A percentile compares a stretch with the other conserved stretches of the same genome.
Conservation (phyloP, 441 rosid genomes). For the Isatis lusitanica region DNA sequence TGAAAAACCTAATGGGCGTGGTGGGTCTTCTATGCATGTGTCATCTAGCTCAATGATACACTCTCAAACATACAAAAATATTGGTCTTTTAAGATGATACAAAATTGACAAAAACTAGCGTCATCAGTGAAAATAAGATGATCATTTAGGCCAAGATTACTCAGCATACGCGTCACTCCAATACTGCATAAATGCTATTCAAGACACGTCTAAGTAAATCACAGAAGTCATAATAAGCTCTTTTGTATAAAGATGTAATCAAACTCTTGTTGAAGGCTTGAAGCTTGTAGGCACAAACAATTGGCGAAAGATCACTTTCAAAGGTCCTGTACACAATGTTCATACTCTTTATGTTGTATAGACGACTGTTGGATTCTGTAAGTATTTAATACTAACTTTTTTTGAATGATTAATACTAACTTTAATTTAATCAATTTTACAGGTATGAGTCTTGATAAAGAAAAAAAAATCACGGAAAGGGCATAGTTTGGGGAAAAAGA, state of each 20-base stretch:
- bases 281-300: not conserved
- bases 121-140: not conserved
- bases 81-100: not conserved
- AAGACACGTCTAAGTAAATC: not conserved
- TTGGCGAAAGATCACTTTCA: not conserved
- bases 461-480: not conserved
- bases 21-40: not conserved
- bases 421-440: no score
- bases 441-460: no score
- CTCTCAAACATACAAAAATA: not conserved
- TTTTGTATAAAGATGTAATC: no score
- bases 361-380: not conserved
- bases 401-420: no score
- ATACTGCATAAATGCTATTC: not conserved
- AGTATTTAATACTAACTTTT: no score
- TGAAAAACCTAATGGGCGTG: not conserved
- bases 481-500: not conserved
- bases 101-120: no score
- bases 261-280: no score
- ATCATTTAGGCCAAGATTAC: not conserved
- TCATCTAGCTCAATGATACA: not conserved
- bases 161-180: no score
- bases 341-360: not conserved
- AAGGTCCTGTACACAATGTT: not conserved
- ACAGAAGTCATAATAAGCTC: not conserved